These are phyloP conservation scores for Arthrobotrys pseudoclavata DNA, from an alignment of 2,329 filamentous ascomycete species.

Conservation along the genomic window DNA sequence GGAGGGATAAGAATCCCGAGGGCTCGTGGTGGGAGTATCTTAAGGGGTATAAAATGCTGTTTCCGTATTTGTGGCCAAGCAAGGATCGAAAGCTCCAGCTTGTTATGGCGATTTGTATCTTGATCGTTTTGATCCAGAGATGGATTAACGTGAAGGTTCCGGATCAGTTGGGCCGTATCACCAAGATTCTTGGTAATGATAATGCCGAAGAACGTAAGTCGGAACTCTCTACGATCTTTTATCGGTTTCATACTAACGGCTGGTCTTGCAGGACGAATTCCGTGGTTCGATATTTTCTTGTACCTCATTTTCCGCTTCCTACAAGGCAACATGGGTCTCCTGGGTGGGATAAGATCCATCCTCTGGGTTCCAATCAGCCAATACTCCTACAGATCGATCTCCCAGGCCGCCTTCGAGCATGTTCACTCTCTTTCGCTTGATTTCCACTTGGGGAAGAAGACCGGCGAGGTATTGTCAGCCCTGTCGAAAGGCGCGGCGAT, in stretches of 20 bases:
- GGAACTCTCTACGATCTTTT: not conserved
- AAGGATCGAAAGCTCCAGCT: constrained; percentile 81
- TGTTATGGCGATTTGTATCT: constrained; percentile 84
- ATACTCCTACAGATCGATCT: constrained; percentile 94
- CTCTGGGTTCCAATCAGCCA: constrained; percentile 98
- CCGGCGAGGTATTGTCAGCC: constrained; percentile 93
- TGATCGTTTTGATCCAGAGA: constrained; percentile 83
- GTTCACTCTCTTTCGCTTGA: constrained; percentile 95
- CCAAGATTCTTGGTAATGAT: constrained; percentile 76
- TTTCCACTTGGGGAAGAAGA: constrained; percentile 96
- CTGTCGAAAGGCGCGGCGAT: constrained; percentile 96
- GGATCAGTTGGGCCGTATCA: constrained; percentile 82
- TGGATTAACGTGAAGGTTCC: constrained; percentile 89
- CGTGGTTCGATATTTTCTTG: constrained; percentile 80
- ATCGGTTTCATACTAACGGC: constrained; percentile 29
- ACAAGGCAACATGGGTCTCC: constrained; percentile 87
- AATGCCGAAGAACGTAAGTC: constrained; percentile 67
- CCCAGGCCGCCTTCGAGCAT: constrained; percentile 95
- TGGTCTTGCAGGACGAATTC: constrained; percentile 68
- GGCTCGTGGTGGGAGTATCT: constrained; percentile 90
- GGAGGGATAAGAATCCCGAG: constrained; percentile 87
- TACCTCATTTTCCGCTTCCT: constrained; percentile 84
- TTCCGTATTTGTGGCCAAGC: constrained; percentile 95
- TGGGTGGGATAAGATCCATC: constrained; percentile 84
- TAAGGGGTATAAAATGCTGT: constrained; percentile 90